phyloP scores from a whole-genome alignment of 2,329 filamentous ascomycete genomes.

The Aspergillus quadricinctus region DNA sequence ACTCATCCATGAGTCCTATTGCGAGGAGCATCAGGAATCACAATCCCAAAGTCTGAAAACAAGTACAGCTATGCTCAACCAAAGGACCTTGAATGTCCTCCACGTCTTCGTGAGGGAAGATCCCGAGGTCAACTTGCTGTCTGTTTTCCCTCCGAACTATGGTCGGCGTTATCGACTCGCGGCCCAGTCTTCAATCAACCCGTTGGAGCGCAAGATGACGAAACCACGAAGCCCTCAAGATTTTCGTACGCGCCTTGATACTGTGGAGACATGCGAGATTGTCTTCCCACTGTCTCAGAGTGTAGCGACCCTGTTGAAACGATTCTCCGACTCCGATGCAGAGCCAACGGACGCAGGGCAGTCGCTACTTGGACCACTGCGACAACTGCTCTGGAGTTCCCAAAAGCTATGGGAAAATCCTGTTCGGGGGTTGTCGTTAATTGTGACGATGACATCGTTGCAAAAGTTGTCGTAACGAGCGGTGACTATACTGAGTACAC shows the following conservation, averaged over 20 bases:
- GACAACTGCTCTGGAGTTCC: conserved; percentile 19
- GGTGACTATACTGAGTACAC: conserved; percentile 23
- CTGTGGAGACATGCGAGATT: conserved; percentile 15
- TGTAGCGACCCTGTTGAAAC: conserved; percentile 12
- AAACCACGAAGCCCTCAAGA: conserved; percentile 7
- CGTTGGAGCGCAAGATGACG: not conserved
- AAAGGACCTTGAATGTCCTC: conserved; percentile 11
- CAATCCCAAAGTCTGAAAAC: conserved; percentile 10
- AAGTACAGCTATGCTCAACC: conserved; percentile 16
- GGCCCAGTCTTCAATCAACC: conserved; percentile 4
- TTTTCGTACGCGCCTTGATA: conserved; percentile 19
- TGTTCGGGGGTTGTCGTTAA: conserved; percentile 22
- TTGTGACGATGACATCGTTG: conserved; percentile 17
- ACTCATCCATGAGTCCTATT: conserved; percentile 17
- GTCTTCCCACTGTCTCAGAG: conserved; percentile 21
- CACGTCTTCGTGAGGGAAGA: conserved; percentile 7
- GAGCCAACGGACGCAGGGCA: conserved; percentile 3
- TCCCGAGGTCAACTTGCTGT: conserved; percentile 20
- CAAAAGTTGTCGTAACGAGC: conserved; percentile 16
- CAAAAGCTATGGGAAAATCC: conserved; percentile 18
- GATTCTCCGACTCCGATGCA: conserved; percentile 1
- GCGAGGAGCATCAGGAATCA: conserved; percentile 10
- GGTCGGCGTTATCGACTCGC: conserved; percentile 17
- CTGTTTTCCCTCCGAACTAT: conserved; percentile 18
- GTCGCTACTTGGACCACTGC: conserved; percentile 12